Evolutionary conservation across 257 asterid genomes (phyloP).

Genomic region (Solanum clarkiae): DNA sequence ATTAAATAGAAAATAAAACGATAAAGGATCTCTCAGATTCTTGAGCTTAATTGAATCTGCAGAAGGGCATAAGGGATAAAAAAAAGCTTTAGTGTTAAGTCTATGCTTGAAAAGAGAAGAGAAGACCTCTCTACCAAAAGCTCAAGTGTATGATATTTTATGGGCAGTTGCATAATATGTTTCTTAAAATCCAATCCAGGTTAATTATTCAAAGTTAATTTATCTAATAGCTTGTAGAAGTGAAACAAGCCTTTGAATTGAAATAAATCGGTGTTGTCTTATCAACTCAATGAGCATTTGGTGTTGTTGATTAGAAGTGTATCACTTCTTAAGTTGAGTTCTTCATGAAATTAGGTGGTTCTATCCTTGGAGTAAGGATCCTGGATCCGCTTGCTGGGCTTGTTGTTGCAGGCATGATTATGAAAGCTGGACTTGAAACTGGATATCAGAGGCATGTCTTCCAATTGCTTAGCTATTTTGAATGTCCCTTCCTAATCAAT

Average conservation of each 20-base stretch:
- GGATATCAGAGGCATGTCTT: conserved; percentile 76
- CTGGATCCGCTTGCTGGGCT: conserved; percentile 97
- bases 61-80: background rate
- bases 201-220: background rate
- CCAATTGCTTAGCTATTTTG: background rate
- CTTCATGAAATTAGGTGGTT: conserved; percentile 53
- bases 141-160: background rate
- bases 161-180: background rate
- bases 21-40: background rate
- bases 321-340: background rate
- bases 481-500: background rate
- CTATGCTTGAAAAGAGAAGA: background rate
- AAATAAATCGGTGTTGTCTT: background rate
- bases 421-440: conserved; percentile 81
- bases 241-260: background rate
- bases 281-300: background rate
- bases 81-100: background rate
- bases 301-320: background rate
- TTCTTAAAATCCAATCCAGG: background rate
- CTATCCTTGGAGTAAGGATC: conserved; percentile 76
- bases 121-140: background rate
- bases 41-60: background rate
- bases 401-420: conserved; percentile 85
- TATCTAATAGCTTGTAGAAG: background rate
- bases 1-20: background rate